Percentiles rank a stretch among this genome's conserved stretches.
These are phyloP conservation scores for Silene coronaria DNA, from an alignment of 179 eudicot species.

Conservation along the genomic window DNA sequence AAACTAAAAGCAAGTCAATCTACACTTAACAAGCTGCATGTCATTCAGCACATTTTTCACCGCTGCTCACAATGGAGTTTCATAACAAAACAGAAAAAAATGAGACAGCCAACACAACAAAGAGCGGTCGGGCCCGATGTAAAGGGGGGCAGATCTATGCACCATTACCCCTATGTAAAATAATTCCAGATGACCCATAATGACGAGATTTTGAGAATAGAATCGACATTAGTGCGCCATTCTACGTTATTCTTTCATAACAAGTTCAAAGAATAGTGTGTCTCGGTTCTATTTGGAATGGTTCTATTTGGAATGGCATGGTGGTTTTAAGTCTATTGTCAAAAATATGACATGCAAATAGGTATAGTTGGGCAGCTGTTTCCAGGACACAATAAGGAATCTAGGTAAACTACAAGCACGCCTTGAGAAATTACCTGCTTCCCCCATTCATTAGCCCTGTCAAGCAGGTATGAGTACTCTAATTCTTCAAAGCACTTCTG, in stretches of 20 bases:
- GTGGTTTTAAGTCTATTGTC: neutral
- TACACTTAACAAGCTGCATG: neutral
- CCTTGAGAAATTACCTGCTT: conserved; percentile 49
- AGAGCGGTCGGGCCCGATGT: neutral
- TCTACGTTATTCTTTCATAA: neutral
- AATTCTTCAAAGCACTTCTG: conserved; percentile 94
- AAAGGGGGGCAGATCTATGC: neutral
- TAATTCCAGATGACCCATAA: neutral
- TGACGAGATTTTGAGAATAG: neutral
- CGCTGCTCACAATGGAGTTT: neutral
- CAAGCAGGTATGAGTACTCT: conserved; percentile 92
- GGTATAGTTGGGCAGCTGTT: neutral
- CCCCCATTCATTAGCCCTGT: conserved; percentile 92
- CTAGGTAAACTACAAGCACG: neutral
- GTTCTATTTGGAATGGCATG: neutral
- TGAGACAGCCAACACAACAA: neutral
- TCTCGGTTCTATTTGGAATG: too few relatives aligned
- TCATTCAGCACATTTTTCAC: neutral
- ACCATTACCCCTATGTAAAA: neutral
- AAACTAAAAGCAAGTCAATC: neutral
- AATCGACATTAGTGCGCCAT: neutral
- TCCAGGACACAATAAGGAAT: neutral
- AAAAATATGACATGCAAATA: neutral
- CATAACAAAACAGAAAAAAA: neutral
- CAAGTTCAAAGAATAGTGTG: too few relatives aligned